Evolutionary conservation across 2,329 filamentous ascomycete genomes (phyloP).

Genomic region (Dryadomyces sulphureus): DNA sequence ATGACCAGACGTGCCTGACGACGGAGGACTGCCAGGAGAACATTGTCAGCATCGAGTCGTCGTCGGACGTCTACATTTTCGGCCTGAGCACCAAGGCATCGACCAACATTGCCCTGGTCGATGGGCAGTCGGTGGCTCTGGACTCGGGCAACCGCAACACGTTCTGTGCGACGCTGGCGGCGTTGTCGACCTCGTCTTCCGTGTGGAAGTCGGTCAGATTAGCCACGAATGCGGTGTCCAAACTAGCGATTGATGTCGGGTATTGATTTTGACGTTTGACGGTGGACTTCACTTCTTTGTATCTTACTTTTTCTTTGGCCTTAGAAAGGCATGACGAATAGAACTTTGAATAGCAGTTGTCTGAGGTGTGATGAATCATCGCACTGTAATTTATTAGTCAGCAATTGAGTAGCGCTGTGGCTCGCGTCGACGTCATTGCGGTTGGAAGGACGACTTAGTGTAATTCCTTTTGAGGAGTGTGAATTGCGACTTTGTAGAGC

Average conservation of each 20-base stretch:
- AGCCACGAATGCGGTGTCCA: too few species aligned
- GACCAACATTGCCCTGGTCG: slow-evolving; percentile 55
- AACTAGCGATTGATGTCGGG: too few species aligned
- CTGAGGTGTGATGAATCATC: too few species aligned
- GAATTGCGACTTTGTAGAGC: too few species aligned
- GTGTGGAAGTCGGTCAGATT: neutral
- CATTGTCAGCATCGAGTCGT: slow-evolving; percentile 60
- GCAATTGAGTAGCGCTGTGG: too few species aligned
- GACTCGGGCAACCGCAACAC: slow-evolving; percentile 50
- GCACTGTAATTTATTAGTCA: too few species aligned
- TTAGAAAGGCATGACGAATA: too few species aligned
- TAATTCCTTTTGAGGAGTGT: too few species aligned
- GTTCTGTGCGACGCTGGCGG: slow-evolving; percentile 47
- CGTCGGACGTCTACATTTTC: slow-evolving; percentile 40
- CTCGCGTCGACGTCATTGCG: too few species aligned
- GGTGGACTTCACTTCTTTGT: neutral
- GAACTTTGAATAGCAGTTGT: too few species aligned
- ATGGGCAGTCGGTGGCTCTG: slow-evolving; percentile 37
- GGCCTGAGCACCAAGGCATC: slow-evolving; percentile 63
- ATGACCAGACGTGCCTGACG: slow-evolving; percentile 53
- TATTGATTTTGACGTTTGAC: too few species aligned
- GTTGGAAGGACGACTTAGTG: too few species aligned
- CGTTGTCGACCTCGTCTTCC: slow-evolving; percentile 23
- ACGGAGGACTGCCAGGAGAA: slow-evolving; percentile 61
- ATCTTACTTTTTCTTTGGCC: neutral